Conservation (phyloP, 1,284 basidiomycete species). For the Xerocomus minutiporus region DNA sequence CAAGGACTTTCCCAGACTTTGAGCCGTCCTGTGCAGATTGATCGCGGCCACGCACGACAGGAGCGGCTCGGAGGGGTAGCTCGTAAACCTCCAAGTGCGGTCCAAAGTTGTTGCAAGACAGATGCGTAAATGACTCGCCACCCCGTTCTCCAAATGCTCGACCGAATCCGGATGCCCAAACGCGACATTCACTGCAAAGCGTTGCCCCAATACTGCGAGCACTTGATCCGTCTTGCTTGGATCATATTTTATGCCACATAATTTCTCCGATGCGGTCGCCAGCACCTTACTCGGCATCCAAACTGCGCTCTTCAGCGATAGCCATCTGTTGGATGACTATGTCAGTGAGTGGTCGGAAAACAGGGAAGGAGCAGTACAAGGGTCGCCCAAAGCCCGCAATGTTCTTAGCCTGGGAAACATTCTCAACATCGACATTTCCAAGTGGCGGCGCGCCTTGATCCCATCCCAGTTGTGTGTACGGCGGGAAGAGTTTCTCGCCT, state of each 20-base stretch:
- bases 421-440: neutral
- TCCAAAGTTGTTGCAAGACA: slow-evolving; percentile 6
- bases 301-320: neutral
- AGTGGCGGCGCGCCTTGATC: neutral
- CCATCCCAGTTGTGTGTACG: neutral
- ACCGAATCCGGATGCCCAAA: slow-evolving; percentile 7
- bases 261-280: neutral
- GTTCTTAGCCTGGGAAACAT: neutral
- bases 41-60: slow-evolving; percentile 9
- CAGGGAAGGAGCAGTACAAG: neutral
- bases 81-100: slow-evolving; percentile 5
- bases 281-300: neutral
- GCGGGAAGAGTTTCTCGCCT: neutral
- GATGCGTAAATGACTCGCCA: slow-evolving; percentile 8
- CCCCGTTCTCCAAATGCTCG: neutral
- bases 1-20: neutral
- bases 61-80: slow-evolving; percentile 12
- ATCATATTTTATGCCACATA: neutral
- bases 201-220: slow-evolving; percentile 9
- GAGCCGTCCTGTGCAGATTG: neutral
- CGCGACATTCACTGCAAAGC: slow-evolving; percentile 6
- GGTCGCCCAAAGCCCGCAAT: slow-evolving; percentile 1
- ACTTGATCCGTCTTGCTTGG: neutral
- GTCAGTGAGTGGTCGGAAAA: neutral
- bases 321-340: neutral